A percentile compares a stretch with the other conserved stretches of the same genome.
Conservation (phyloP, 2,329 filamentous ascomycete species). For the Diaporthe caulivora region DNA sequence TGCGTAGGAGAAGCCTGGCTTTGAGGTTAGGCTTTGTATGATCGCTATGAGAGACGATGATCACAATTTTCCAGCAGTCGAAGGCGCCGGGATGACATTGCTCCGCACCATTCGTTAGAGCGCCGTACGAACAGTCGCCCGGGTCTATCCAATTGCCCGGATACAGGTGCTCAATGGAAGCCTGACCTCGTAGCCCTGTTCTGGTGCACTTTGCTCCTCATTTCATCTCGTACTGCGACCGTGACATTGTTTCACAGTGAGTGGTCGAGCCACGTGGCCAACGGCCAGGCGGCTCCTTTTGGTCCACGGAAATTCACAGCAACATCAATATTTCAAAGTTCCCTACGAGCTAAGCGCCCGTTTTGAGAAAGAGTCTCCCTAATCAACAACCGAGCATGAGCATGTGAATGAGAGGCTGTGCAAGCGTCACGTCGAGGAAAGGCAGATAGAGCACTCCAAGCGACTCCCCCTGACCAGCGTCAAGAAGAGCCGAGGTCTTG, state of each 20-base stretch:
- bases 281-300: not conserved
- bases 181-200: not conserved
- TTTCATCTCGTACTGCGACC: not conserved
- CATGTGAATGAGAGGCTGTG: not conserved
- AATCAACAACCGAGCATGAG: not conserved
- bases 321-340: not conserved
- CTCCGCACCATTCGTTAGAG: not conserved
- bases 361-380: not conserved
- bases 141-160: not conserved
- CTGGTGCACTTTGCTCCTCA: no score
- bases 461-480: slow-evolving; percentile 1
- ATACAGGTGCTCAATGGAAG: not conserved
- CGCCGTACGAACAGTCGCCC: not conserved
- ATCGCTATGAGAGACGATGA: no score
- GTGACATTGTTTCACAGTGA: slow-evolving; percentile 13
- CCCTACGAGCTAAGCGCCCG: not conserved
- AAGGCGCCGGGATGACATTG: not conserved
- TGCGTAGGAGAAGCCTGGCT: no score
- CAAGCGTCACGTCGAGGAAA: not conserved
- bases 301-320: not conserved
- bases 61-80: not conserved
- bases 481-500: not conserved
- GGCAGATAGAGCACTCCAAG: not conserved
- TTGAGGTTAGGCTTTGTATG: no score
- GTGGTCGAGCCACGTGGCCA: slow-evolving; percentile 5